Percentiles rank a stretch among this genome's conserved stretches.
These are phyloP conservation scores for Cercospora canescens DNA, from an alignment of 2,329 filamentous ascomycete genomes.

Conservation along the genomic window DNA sequence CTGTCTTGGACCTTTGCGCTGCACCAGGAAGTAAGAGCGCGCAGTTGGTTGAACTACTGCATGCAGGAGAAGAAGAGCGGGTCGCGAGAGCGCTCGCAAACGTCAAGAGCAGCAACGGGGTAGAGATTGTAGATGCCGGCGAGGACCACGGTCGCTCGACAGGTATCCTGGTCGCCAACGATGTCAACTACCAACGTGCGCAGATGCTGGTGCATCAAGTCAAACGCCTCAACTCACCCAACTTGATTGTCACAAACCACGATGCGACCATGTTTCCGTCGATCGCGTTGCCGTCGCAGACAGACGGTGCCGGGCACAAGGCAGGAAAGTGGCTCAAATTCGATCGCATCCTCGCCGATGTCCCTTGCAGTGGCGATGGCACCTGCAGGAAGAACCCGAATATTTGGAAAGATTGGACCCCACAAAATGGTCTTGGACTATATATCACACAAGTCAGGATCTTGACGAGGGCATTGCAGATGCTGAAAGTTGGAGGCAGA, in stretches of 20 bases:
- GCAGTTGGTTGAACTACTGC: slow-evolving; percentile 92
- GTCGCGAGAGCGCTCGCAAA: slow-evolving; percentile 69
- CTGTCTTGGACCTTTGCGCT: slow-evolving; percentile 91
- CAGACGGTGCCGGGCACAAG: slow-evolving; percentile 47
- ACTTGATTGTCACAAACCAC: slow-evolving; percentile 95
- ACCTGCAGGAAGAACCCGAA: slow-evolving; percentile 90
- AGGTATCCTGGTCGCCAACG: slow-evolving; percentile 90
- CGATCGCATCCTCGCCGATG: slow-evolving; percentile 92
- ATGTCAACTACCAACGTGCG: slow-evolving; percentile 92
- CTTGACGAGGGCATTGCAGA: slow-evolving; percentile 85
- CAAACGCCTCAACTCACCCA: slow-evolving; percentile 94
- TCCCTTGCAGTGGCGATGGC: slow-evolving; percentile 94
- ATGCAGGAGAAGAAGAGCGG: slow-evolving; percentile 85
- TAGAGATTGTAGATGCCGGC: slow-evolving; percentile 38
- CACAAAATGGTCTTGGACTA: slow-evolving; percentile 81
- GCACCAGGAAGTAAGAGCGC: slow-evolving; percentile 96
- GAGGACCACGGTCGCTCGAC: slow-evolving; percentile 82
- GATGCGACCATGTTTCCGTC: slow-evolving; percentile 95
- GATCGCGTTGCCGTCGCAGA: slow-evolving; percentile 72
- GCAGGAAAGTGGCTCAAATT: slow-evolving; percentile 81
- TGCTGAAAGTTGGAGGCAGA: slow-evolving; percentile 91
- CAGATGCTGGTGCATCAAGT: slow-evolving; percentile 98
- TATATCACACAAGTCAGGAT: slow-evolving; percentile 87
- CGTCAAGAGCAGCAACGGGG: slow-evolving; percentile 54
- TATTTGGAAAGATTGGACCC: slow-evolving; percentile 94